Evolutionary conservation across 305 asterid species (phyloP).

Genomic region (Euphrasia arctica): DNA sequence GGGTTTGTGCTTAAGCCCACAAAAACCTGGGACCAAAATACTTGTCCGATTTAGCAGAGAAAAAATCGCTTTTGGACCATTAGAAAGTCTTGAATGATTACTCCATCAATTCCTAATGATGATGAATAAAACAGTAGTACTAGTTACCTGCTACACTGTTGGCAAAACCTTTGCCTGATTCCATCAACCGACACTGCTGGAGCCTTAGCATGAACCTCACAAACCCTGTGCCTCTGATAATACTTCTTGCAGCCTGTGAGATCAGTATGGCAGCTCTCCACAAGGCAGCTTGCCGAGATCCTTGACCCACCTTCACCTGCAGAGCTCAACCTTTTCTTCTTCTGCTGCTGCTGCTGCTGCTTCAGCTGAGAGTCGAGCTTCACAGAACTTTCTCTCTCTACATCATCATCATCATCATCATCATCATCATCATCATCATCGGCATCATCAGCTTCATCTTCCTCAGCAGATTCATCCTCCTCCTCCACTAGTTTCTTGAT

Average conservation of each 20-base stretch:
- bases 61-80: neutral
- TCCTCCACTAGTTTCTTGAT: slow-evolving; percentile 29
- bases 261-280: slow-evolving; percentile 45
- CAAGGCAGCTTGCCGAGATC: slow-evolving; percentile 31
- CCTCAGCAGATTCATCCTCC: slow-evolving; percentile 16
- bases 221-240: slow-evolving; percentile 54
- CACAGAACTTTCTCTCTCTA: neutral
- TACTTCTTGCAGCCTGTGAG: slow-evolving; percentile 44
- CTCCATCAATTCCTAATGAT: no score
- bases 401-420: slow-evolving; percentile 3
- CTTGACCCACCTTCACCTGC: slow-evolving; percentile 19
- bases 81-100: neutral
- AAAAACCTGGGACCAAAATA: neutral
- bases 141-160: slow-evolving; percentile 64
- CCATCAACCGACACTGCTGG: slow-evolving; percentile 42
- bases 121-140: no score
- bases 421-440: slow-evolving; percentile 10
- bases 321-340: slow-evolving; percentile 38
- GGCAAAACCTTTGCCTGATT: slow-evolving; percentile 54
- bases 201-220: slow-evolving; percentile 54
- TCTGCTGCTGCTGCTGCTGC: slow-evolving; percentile 17
- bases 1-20: neutral
- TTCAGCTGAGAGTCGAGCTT: slow-evolving; percentile 22
- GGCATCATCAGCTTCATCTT: no score
- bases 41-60: neutral